Conservation (phyloP, 495 filamentous ascomycete genomes). For the Gamarada debralockiae region DNA sequence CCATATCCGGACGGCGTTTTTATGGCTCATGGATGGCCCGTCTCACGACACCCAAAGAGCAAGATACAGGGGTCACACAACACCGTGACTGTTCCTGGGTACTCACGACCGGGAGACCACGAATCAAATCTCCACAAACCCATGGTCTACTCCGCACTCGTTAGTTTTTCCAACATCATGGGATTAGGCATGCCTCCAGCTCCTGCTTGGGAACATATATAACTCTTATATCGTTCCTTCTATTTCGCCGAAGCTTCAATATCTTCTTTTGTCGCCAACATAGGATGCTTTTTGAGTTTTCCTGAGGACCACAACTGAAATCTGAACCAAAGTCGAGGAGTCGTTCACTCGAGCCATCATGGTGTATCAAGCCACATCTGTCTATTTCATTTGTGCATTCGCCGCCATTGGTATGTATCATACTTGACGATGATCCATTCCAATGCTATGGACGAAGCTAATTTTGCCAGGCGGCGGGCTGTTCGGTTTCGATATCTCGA, state of each 20-base stretch:
- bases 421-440: not conserved
- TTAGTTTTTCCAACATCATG: not conserved
- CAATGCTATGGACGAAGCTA: not conserved
- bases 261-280: not conserved
- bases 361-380: slow-evolving; percentile 16
- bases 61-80: not conserved
- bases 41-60: no score
- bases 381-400: slow-evolving; percentile 58
- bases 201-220: slow-evolving; percentile 4
- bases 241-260: not conserved
- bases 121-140: not conserved
- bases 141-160: not conserved
- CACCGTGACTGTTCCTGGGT: not conserved
- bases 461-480: slow-evolving; percentile 51
- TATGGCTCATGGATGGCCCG: not conserved
- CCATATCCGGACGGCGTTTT: not conserved
- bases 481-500: slow-evolving; percentile 72
- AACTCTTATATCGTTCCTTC: not conserved
- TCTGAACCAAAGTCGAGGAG: not conserved
- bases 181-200: not conserved
- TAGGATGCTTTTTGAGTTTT: not conserved
- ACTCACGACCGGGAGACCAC: not conserved
- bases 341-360: slow-evolving; percentile 1
- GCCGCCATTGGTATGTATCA: slow-evolving; percentile 54
- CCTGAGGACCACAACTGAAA: not conserved